These are phyloP conservation scores for Pestalotiopsis sp. DNA, from an alignment of 2,329 filamentous ascomycete species.

Conservation along the genomic window DNA sequence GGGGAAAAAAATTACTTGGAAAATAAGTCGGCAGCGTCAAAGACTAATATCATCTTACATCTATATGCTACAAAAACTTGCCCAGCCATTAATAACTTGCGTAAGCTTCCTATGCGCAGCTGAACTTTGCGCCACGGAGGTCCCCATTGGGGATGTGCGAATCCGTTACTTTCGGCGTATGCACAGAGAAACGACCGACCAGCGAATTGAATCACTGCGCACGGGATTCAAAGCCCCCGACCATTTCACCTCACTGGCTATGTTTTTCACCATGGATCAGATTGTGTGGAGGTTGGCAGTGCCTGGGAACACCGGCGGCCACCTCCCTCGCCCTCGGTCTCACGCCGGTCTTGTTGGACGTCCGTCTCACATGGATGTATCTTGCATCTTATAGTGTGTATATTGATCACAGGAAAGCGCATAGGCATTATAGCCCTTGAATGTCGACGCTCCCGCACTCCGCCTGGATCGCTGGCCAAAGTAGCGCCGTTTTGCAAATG, in stretches of 20 bases:
- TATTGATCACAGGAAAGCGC: not conserved
- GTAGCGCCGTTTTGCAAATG: not conserved
- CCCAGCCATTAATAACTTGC: not conserved
- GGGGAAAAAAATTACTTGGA: not conserved
- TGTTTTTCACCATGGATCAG: not conserved
- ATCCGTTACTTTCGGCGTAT: not conserved
- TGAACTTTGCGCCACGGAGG: constrained; percentile 1
- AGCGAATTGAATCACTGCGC: not conserved
- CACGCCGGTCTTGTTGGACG: too few relatives aligned
- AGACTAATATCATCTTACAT: not conserved
- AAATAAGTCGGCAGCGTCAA: not conserved
- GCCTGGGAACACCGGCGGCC: not conserved
- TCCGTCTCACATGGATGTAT: too few relatives aligned
- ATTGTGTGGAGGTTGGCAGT: not conserved
- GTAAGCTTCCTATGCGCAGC: not conserved
- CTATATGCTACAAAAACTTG: not conserved
- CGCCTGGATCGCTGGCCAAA: not conserved
- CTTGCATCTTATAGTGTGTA: too few relatives aligned
- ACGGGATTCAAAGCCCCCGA: not conserved
- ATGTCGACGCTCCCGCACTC: not conserved
- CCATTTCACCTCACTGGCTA: not conserved
- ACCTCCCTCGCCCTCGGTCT: not conserved
- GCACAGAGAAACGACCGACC: not conserved
- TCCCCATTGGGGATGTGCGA: constrained; percentile 9
- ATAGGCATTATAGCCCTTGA: not conserved